Evolutionary conservation across 2,329 filamentous ascomycete species (phyloP).

Genomic region (Alternaria sp.): DNA sequence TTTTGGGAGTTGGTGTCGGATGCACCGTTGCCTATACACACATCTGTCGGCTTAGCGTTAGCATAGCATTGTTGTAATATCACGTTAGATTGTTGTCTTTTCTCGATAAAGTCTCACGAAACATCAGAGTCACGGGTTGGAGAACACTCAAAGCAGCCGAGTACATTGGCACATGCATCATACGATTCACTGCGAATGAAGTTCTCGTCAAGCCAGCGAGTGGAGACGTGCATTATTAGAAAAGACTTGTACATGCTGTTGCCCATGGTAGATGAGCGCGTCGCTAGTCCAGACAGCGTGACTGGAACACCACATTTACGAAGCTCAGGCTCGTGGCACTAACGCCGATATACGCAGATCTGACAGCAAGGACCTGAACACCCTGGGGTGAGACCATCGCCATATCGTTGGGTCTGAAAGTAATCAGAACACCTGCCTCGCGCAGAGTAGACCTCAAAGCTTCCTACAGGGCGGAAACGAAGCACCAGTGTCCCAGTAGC

Average conservation of each 20-base stretch:
- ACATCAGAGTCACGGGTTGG: neutral
- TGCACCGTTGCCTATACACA: neutral
- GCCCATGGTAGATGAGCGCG: neutral
- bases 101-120: neutral
- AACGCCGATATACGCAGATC: neutral
- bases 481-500: neutral
- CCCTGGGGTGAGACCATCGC: neutral
- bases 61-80: neutral
- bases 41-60: neutral
- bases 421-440: neutral
- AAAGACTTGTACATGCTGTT: neutral
- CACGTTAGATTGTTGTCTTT: neutral
- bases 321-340: neutral
- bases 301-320: neutral
- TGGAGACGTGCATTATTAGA: neutral
- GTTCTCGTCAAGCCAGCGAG: neutral
- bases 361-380: neutral
- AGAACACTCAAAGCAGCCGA: neutral
- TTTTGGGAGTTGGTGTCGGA: neutral
- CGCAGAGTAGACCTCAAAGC: neutral
- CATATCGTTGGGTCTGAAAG: too few species aligned
- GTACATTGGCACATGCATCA: neutral
- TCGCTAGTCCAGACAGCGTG: neutral
- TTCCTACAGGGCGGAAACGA: neutral
- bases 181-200: neutral